Base-by-base conservation (phyloP, 352 stramenopile species). In the Pythium scleroteichum region DNA sequence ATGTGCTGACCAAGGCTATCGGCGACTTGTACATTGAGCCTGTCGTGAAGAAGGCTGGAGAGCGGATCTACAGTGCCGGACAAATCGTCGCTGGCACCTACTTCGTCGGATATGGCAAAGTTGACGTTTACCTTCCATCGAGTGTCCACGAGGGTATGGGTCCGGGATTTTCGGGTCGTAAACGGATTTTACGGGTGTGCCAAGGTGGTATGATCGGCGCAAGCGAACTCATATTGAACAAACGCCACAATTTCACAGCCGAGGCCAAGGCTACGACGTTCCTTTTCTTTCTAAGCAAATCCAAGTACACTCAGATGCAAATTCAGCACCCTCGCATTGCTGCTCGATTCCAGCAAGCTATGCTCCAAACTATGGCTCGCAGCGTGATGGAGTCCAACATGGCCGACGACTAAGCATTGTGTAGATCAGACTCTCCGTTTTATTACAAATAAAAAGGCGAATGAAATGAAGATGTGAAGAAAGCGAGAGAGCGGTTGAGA, bases 321-420 rank as follows among this genome's bases (percentile, higher is more conserved):
- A 63, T 74, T 5, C 58, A 79, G 3, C 79, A 93, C 32, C 86
- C 86, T 13, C 62, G 68, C 0, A 69, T 95, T 14, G 86, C 86
- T 20, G 73, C 80, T 3, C 82, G 86, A 10, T 95, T 95, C 65
- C 82, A 95, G 62, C 82, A 88, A 27, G 84, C 86, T 32, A 93
- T 95, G 80, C 71, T 95, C 38, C 82, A 91, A 59, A 87, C 79
- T 47, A 90, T 95, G 80, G 86, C 86, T 23, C 81, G 88, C 12
- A 87, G 80, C 35, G 84, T 95, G 35, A 84, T 95, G 50, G 86
- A 95, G 60, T 91, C 79, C 38, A 92, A 92, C 67, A 72, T 95
- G 64, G 73, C 82, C 3, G 86, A 94, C 58, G 80, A 92, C 62
- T 94, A 80, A 54, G 16, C n/a, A 23, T n/a, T n/a, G 23, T 27